phyloP scores from a whole-genome alignment of 2,329 filamentous ascomycete species.

The Trichoderma sp. region DNA sequence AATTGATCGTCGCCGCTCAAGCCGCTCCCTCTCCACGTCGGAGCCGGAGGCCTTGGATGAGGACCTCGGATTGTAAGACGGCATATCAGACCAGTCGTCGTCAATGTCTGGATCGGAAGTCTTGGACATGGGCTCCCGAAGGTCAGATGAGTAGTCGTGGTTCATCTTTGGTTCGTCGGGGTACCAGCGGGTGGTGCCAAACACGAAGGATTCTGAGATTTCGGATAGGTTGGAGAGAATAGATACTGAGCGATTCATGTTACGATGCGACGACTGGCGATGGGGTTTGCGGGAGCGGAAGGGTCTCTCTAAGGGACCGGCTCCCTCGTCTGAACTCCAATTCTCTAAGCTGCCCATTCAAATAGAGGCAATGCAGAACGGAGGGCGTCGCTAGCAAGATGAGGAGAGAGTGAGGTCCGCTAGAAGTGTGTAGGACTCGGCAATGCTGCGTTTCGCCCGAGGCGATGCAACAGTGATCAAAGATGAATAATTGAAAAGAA shows the following conservation, averaged over 20 bases:
- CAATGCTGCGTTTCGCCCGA: not conserved
- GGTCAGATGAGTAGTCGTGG: not conserved
- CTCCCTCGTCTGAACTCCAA: not conserved
- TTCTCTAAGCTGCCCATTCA: constrained; percentile 7
- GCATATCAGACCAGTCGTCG: constrained; percentile 6
- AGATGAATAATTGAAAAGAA: not conserved
- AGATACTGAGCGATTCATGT: constrained; percentile 44
- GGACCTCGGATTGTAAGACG: not conserved
- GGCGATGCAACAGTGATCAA: not conserved
- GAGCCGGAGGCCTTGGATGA: not conserved
- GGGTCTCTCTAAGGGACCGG: constrained; percentile 44
- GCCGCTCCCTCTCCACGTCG: not conserved
- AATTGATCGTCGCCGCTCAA: constrained; percentile 9
- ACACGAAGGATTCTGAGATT: not conserved
- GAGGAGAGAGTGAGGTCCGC: not conserved
- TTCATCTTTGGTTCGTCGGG: not conserved
- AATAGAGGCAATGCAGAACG: not conserved
- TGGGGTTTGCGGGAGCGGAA: constrained; percentile 49
- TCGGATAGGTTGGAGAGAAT: constrained; percentile 46
- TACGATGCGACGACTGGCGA: constrained; percentile 42
- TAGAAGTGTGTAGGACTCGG: not conserved
- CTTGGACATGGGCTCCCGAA: not conserved
- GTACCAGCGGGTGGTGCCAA: not conserved
- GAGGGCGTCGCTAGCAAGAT: not conserved
- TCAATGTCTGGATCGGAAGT: not conserved